These are phyloP conservation scores for Neocatenulostroma microsporum DNA, from an alignment of 2,329 filamentous ascomycete genomes.

Conservation along the genomic window DNA sequence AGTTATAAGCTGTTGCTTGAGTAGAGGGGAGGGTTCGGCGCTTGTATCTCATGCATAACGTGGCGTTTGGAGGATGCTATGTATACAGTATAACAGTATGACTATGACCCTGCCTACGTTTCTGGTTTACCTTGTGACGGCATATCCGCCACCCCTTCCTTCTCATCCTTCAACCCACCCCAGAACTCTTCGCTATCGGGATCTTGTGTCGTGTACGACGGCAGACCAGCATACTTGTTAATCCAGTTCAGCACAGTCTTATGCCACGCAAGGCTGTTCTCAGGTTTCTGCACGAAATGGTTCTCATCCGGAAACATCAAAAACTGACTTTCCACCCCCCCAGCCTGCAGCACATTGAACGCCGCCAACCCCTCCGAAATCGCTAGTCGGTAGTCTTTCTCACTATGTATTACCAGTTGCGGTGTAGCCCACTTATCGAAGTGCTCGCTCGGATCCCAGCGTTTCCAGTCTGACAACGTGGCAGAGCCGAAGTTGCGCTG, in stretches of 20 bases:
- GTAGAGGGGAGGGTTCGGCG: neutral
- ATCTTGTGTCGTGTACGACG: conserved; percentile 34
- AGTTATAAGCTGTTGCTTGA: conserved; percentile 29
- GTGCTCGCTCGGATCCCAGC: conserved; percentile 52
- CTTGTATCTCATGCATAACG: no score
- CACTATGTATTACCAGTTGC: conserved; percentile 81
- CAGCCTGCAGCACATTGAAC: conserved; percentile 76
- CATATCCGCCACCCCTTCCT: conserved; percentile 17
- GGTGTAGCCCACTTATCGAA: conserved; percentile 72
- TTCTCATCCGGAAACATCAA: conserved; percentile 74
- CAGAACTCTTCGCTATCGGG: conserved; percentile 23
- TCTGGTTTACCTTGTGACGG: conserved; percentile 18
- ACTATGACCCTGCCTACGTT: no score
- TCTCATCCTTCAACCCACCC: conserved; percentile 23
- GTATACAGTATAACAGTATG: no score
- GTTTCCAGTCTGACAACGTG: conserved; percentile 37
- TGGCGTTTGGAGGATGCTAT: no score
- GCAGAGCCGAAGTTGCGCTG: conserved; percentile 15
- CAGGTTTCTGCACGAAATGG: conserved; percentile 78
- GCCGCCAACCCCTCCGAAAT: conserved; percentile 76
- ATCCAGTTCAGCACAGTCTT: conserved; percentile 74
- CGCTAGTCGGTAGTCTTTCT: conserved; percentile 80
- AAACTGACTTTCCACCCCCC: conserved; percentile 67
- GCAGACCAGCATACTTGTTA: conserved; percentile 50
- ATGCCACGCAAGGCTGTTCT: conserved; percentile 89